Evolutionary conservation across 495 filamentous ascomycete species (phyloP).

Genomic region (Tirmania nivea): DNA sequence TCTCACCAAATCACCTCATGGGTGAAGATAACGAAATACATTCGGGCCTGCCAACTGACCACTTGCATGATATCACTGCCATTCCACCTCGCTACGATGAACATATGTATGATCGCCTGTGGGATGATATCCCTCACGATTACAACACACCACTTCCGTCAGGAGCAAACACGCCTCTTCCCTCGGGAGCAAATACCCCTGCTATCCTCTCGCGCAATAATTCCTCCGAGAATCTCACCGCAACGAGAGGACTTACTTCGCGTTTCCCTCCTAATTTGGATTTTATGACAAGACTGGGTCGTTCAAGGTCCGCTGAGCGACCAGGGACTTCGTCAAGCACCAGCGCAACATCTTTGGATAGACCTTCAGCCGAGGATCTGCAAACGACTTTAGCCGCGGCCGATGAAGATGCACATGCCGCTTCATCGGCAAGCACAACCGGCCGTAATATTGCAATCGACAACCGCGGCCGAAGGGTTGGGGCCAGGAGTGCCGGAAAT

Average conservation of each 20-base stretch:
- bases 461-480: background rate
- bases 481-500: constrained; percentile 3
- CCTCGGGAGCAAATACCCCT: constrained; percentile 26
- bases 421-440: no score
- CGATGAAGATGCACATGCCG: background rate
- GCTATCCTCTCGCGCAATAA: constrained; percentile 50
- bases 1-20: constrained; percentile 73
- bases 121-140: constrained; percentile 55
- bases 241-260: background rate
- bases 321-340: background rate
- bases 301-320: background rate
- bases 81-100: constrained; percentile 76
- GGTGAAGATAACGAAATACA: constrained; percentile 48
- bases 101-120: constrained; percentile 71
- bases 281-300: background rate
- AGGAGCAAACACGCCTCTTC: constrained; percentile 23
- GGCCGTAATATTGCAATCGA: no score
- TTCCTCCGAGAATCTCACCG: constrained; percentile 52
- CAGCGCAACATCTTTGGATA: background rate
- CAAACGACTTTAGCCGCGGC: background rate
- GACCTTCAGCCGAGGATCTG: background rate
- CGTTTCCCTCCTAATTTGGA: background rate
- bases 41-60: constrained; percentile 27
- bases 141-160: constrained; percentile 41
- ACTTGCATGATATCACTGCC: constrained; percentile 26